Evolutionary conservation across 2,329 filamentous ascomycete genomes (phyloP), one percentile per base, ranked within the genome.

Genomic region (Cucurbitaria berberidis): DNA sequence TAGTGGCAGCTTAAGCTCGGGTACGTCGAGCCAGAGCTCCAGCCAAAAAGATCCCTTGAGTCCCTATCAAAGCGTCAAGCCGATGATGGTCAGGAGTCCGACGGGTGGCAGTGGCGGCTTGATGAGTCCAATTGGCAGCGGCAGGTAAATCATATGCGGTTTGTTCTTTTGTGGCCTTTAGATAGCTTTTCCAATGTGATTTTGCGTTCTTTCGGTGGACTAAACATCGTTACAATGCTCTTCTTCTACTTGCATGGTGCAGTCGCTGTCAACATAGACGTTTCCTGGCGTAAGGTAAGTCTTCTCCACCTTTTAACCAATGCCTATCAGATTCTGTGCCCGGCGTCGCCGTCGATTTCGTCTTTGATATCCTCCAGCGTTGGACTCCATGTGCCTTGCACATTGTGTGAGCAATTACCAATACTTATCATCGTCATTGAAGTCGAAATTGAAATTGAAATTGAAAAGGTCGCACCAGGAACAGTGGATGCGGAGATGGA

Each of bases 1-100:
- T 44, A 82, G 81, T 58, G 80, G 79, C 41, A 74, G 74, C 69
- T 69, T 69, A 72, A 78, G 57, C 76, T 78, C 68, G 55, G 79
- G 66, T 68, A 77, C 65, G 67, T 72, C 66, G 6, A 75, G 73
- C 55, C 68, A 74, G 57, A 72, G 68, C 57, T 70, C 70, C 11
- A 75, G 72, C 47, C 72, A 74, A 49, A 58, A 69, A 36, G 74
- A 76, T 55, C 74, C 74, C n/a, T 63, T 74, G 66, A 74, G 70
- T 51, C 74, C 74, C 18, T 60, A 73, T 35, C 71, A 70, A 27
- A 67, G 62, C 26, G 43, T 66, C 36, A 74, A 73, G 51, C 65
- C 69, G 7, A 59, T 74, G 55, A 68, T 72, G 68, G 44, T 66
- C n/a, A 66, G 72, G 46, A 73, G 65, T 57, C 43, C 67, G 18